phyloP scores from a whole-genome alignment of 2,329 filamentous ascomycete genomes.

The Purpureocillium lavendulum region DNA sequence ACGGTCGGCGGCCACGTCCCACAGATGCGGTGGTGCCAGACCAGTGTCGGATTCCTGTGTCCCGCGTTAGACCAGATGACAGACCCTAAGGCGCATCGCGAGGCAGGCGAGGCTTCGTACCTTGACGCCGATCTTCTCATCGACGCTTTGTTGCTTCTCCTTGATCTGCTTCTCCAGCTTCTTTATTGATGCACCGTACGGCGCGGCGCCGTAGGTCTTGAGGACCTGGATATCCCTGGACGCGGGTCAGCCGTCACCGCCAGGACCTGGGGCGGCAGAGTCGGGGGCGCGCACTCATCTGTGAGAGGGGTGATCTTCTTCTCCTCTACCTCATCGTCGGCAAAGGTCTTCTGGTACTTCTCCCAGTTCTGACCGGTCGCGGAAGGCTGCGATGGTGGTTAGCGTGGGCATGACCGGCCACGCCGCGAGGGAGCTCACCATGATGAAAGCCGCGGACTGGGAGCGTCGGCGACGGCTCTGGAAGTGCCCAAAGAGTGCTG shows the following conservation, averaged over 20 bases:
- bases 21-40: slow-evolving; percentile 94
- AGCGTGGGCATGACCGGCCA: slow-evolving; percentile 10
- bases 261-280: slow-evolving; percentile 1
- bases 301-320: slow-evolving; percentile 98
- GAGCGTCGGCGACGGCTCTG: slow-evolving; percentile 9
- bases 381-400: slow-evolving; percentile 58
- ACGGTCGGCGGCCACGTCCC: slow-evolving; percentile 95
- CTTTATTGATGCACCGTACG: slow-evolving; percentile 88
- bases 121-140: slow-evolving; percentile 95
- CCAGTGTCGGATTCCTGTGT: slow-evolving; percentile 94
- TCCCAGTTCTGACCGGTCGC: slow-evolving; percentile 94
- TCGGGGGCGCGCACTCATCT: slow-evolving; percentile 66
- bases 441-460: slow-evolving; percentile 25
- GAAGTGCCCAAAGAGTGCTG: neutral
- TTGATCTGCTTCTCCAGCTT: slow-evolving; percentile 99
- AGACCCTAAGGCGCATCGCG: no score
- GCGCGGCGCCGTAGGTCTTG: slow-evolving; percentile 96
- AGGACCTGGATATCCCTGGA: slow-evolving; percentile 94
- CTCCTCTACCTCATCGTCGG: slow-evolving; percentile 94
- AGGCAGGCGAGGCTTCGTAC: slow-evolving; percentile 25
- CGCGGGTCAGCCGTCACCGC: slow-evolving; percentile 13
- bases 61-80: slow-evolving; percentile 12
- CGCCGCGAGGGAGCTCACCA: slow-evolving; percentile 26
- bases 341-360: slow-evolving; percentile 97
- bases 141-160: slow-evolving; percentile 94